phyloP scores from a whole-genome alignment of 1,139 yeast genomes.

The Taphrina betulina region DNA sequence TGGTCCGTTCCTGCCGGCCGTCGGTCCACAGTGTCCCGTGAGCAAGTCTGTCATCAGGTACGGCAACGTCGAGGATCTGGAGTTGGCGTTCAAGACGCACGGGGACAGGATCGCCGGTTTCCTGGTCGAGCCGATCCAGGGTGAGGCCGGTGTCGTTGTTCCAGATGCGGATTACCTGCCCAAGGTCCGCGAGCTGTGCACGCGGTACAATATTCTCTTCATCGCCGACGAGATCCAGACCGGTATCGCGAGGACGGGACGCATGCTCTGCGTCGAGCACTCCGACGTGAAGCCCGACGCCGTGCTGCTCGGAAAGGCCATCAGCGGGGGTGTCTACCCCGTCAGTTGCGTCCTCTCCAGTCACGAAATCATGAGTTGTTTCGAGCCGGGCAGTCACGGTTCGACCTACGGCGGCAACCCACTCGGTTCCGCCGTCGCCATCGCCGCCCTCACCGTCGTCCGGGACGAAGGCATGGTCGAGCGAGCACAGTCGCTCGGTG shows the following conservation, averaged over 20 bases:
- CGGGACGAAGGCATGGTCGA: constrained; percentile 82
- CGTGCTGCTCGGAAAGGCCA: constrained; percentile 86
- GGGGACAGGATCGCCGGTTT: constrained; percentile 92
- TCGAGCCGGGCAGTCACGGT: constrained; percentile 96
- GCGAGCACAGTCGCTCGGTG: constrained; percentile 72
- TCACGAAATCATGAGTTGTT: constrained; percentile 79
- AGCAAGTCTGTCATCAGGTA: constrained; percentile 58
- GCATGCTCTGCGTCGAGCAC: constrained; percentile 88
- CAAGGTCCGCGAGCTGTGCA: constrained; percentile 71
- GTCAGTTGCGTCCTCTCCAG: constrained; percentile 89
- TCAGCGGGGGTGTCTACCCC: constrained; percentile 92
- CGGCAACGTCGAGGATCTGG: constrained; percentile 82
- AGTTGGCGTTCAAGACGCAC: constrained; percentile 74
- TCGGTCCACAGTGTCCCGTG: constrained; percentile 75
- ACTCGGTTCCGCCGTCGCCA: constrained; percentile 87
- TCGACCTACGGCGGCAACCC: constrained; percentile 99
- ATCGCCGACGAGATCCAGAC: constrained; percentile 98
- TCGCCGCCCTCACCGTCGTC: constrained; percentile 89
- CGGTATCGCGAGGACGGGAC: constrained; percentile 96
- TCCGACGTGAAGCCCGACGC: constrained; percentile 81
- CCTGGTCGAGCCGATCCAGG: constrained; percentile 92
- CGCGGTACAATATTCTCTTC: constrained; percentile 76
- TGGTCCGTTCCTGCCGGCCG: constrained; percentile 85
- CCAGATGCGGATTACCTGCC: constrained; percentile 71
- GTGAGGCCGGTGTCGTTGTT: constrained; percentile 97